Conservation (phyloP, 202 grass and related monocot genomes). For the Elaeis oleifera region DNA sequence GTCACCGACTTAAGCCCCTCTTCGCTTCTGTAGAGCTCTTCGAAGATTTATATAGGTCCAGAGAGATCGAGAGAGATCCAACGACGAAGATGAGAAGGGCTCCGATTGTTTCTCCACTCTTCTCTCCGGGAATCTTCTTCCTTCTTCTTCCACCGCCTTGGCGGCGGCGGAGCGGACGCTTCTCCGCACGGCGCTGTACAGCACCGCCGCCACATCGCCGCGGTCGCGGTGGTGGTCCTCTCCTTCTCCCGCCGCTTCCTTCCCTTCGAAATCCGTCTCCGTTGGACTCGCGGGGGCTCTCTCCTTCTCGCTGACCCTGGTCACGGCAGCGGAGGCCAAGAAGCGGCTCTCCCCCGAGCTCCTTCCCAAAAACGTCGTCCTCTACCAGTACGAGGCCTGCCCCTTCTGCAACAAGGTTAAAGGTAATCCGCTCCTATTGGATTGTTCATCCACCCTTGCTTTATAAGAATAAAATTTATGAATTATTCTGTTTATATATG, state of each 20-base stretch:
- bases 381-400: constrained; percentile 94
- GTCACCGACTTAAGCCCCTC: too few species aligned
- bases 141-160: constrained; percentile 1
- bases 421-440: constrained; percentile 33
- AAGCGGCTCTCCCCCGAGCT: constrained; percentile 46
- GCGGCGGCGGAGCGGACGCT: constrained; percentile 3
- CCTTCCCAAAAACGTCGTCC: constrained; percentile 60
- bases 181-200: neutral
- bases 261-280: constrained; percentile 28
- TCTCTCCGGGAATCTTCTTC: constrained; percentile 27
- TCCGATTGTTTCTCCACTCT: constrained; percentile 34
- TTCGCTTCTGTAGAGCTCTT: too few species aligned
- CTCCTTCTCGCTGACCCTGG: constrained; percentile 73
- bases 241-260: constrained; percentile 4
- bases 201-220: neutral
- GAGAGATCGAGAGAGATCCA: too few species aligned
- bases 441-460: neutral
- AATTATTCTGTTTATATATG: too few species aligned
- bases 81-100: constrained; percentile 4
- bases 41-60: too few species aligned
- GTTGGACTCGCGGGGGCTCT: constrained; percentile 53
- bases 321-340: constrained; percentile 62
- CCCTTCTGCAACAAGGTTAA: constrained; percentile 99
- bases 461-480: neutral
- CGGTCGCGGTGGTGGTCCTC: constrained; percentile 18